phyloP scores from a whole-genome alignment of 2,329 filamentous ascomycete genomes.

The Fusarium dimerum region DNA sequence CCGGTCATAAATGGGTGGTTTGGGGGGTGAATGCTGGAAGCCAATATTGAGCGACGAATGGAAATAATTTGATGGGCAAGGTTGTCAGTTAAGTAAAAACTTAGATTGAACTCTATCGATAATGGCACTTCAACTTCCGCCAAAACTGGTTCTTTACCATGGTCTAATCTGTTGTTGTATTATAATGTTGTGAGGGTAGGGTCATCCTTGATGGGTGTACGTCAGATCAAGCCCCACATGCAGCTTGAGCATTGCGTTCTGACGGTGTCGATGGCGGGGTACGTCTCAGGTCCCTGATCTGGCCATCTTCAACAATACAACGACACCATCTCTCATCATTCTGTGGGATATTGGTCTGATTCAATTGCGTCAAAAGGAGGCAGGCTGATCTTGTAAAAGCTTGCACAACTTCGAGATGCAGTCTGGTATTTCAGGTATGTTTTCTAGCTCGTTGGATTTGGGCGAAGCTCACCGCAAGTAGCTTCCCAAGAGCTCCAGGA shows the following conservation, averaged over 20 bases:
- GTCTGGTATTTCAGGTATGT: slow-evolving; percentile 74
- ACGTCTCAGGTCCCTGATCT: background rate
- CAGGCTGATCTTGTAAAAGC: background rate
- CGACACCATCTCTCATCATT: background rate
- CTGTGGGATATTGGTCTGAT: too few species aligned
- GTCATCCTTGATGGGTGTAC: background rate
- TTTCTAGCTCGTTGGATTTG: background rate
- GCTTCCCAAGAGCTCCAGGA: slow-evolving; percentile 76
- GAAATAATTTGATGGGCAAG: background rate
- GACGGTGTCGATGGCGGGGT: background rate
- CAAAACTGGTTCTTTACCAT: background rate
- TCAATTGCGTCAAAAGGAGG: background rate
- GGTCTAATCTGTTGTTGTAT: too few species aligned
- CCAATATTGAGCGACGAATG: background rate
- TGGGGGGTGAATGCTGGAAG: background rate
- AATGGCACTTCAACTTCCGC: background rate
- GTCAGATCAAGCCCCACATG: background rate
- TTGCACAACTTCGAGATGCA: slow-evolving; percentile 56
- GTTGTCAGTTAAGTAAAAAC: background rate
- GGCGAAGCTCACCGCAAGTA: slow-evolving; percentile 34
- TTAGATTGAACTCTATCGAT: background rate
- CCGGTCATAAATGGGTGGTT: background rate
- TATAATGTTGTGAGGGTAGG: background rate
- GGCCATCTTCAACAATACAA: background rate
- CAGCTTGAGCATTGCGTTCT: background rate